Evolutionary conservation across 495 filamentous ascomycete species (phyloP).

Genomic region (Xylaria palmicola): DNA sequence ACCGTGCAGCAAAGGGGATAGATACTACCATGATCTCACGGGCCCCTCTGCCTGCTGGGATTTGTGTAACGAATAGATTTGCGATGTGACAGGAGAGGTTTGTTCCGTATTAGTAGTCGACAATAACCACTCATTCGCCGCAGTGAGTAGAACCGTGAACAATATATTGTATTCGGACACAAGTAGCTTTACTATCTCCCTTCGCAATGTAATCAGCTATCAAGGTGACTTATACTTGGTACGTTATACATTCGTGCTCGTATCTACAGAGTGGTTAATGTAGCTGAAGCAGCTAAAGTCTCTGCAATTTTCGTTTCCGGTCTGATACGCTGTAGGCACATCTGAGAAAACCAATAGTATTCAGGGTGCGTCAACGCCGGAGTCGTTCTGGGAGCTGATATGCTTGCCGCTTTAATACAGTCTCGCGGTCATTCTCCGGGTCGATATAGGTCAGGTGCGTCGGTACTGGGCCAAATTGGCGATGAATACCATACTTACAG

Average conservation of each 20-base stretch:
- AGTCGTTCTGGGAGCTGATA: background rate
- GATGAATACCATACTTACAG: background rate
- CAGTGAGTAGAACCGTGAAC: background rate
- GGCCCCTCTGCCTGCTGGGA: background rate
- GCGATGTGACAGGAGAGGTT: too few species aligned
- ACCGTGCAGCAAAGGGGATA: too few species aligned
- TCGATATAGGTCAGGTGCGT: background rate
- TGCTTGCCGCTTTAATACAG: background rate
- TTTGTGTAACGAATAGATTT: background rate
- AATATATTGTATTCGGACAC: background rate
- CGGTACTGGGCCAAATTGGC: background rate
- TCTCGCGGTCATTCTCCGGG: background rate
- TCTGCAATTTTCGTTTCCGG: constrained; percentile 25
- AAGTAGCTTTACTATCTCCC: background rate
- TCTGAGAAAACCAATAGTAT: background rate
- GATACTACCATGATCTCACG: background rate
- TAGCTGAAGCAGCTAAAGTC: constrained; percentile 37
- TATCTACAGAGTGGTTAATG: constrained; percentile 34
- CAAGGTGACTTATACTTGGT: constrained; percentile 43
- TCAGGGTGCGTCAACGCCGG: background rate
- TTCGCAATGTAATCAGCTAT: too few species aligned
- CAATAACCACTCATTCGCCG: background rate
- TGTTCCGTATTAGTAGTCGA: background rate
- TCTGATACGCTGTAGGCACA: too few species aligned
- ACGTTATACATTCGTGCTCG: too few species aligned